Evolutionary conservation across 164 flowering plant genomes (phyloP).

Genomic region (Cinnamomum micranthum): DNA sequence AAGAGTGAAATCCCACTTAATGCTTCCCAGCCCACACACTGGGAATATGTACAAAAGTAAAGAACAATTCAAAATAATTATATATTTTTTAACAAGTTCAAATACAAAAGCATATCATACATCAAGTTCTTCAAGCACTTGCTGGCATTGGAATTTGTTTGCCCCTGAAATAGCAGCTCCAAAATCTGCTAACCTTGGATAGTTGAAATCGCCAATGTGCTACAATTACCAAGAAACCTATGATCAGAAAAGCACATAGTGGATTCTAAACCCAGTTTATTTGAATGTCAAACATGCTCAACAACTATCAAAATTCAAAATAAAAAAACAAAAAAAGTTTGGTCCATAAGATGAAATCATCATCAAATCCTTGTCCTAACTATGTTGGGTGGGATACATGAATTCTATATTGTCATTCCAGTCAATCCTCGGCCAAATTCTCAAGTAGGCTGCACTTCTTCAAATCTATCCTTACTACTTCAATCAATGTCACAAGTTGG

Average conservation of each 20-base stretch:
- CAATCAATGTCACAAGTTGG: no score
- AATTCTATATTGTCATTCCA: no score
- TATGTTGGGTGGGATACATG: no score
- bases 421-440: no score
- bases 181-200: constrained; percentile 91
- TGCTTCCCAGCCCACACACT: neutral
- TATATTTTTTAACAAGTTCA: no score
- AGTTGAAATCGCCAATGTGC: constrained; percentile 95
- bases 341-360: neutral
- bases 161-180: constrained; percentile 99
- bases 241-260: neutral
- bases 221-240: constrained; percentile 26
- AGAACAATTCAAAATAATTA: neutral
- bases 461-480: no score
- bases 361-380: neutral
- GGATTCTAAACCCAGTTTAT: neutral
- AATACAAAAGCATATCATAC: constrained; percentile 37
- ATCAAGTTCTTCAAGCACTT: constrained; percentile 95
- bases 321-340: no score
- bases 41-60: neutral
- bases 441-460: no score
- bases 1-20: neutral
- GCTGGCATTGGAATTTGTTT: constrained; percentile 71
- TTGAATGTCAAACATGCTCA: neutral
- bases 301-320: neutral